Percentiles rank a stretch among this genome's conserved stretches.
Conservation (phyloP, 768 basidiomycete genomes). For the Leccinum ochraceum region DNA sequence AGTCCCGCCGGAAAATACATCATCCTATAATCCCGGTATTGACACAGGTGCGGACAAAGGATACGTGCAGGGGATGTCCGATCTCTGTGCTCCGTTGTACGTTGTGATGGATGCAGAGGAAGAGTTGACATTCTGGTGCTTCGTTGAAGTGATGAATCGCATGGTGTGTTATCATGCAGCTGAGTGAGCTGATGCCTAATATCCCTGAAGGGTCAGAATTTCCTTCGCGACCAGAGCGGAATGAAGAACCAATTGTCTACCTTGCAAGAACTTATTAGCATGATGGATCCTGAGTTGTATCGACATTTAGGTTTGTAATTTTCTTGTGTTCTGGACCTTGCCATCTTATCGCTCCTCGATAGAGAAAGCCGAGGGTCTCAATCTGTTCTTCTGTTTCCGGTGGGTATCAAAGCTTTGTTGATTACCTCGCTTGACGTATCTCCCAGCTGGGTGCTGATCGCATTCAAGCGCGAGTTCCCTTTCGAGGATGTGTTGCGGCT, state of each 20-base stretch:
- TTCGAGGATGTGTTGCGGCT: conserved; percentile 87
- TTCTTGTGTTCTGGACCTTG: neutral
- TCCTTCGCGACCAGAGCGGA: conserved; percentile 93
- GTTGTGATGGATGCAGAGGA: conserved; percentile 90
- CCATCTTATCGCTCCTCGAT: conserved; percentile 24
- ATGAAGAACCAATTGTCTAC: conserved; percentile 95
- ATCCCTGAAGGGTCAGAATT: conserved; percentile 79
- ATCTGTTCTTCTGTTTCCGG: conserved; percentile 98
- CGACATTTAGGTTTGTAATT: conserved; percentile 70
- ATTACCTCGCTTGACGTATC: conserved; percentile 1
- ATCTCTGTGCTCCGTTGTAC: conserved; percentile 91
- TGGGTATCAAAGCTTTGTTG: conserved; percentile 38
- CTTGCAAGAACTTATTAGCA: conserved; percentile 83
- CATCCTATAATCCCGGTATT: conserved; percentile 6
- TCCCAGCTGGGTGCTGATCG: conserved; percentile 82
- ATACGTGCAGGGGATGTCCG: conserved; percentile 99
- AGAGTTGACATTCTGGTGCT: conserved; percentile 94
- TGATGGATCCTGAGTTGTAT: conserved; percentile 97
- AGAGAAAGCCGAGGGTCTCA: conserved; percentile 88
- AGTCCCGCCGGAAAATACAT: conserved; percentile 27
- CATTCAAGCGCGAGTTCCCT: conserved; percentile 95
- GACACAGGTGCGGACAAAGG: conserved; percentile 45
- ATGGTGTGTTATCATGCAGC: conserved; percentile 61
- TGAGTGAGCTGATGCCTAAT: conserved; percentile 6
- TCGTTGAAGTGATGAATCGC: conserved; percentile 91